Base-by-base conservation (phyloP, 768 basidiomycete genomes). In the Pilatotrama ljubarskyi region DNA sequence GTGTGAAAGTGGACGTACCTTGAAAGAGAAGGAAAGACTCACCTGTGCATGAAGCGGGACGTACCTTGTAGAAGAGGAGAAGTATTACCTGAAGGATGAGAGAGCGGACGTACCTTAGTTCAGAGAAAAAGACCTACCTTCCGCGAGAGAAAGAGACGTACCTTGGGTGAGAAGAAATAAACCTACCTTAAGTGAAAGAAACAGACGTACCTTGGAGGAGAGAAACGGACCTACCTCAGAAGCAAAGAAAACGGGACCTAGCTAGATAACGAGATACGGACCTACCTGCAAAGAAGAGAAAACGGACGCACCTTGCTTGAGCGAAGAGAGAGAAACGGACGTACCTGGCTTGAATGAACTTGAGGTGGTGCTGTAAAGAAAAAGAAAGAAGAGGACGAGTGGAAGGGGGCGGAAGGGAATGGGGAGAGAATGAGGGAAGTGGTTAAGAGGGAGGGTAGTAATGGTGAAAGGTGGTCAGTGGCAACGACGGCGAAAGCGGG, bases 81-180 rank as follows among this genome's bases (percentile, higher is more conserved):
- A n/a, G n/a, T n/a, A n/a, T n/a, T n/a, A n/a, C n/a, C n/a, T n/a
- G n/a, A n/a, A n/a, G n/a, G n/a, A n/a, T n/a, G n/a, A n/a, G n/a
- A n/a, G n/a, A n/a, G n/a, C n/a, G n/a, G 52, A 54, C 52, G 14
- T 35, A 54, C 52, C 41, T 54, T 11, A 17, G n/a, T n/a, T 22
- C n/a, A 9, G 18, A 43, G 3, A 20, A 43, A 18, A 18, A 18
- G 49, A 53, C 51, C 11, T 43, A 42, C 51, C 40, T 53, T 1
- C 17, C 29, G 17, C 13, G 52, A 4, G 29, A 17, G 36, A 25
- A 20, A 40, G 6, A 13, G 50, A 51, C 50, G 17, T 38, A 51
- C 37, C 22, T 51, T 38, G 37, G 38, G 1, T 17, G 32, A 20
- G 22, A 15, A 37, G 49, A 40, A 5, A 18, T 32, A 10, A 22